These are phyloP conservation scores for Amaranthus palmeri DNA, from an alignment of 148 eudicot species.

Conservation along the genomic window DNA sequence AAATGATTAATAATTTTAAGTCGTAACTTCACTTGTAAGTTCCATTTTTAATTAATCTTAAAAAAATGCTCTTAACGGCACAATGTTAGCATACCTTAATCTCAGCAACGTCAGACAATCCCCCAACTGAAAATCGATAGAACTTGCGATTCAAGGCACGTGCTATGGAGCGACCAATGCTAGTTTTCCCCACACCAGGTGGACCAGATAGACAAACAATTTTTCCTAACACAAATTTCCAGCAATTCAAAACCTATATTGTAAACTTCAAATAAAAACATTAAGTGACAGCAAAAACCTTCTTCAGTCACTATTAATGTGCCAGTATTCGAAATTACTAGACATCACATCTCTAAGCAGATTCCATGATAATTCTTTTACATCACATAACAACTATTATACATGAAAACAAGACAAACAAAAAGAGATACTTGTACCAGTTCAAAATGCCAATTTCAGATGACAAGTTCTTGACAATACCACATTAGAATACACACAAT, in stretches of 20 bases:
- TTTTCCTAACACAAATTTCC: conserved; percentile 48
- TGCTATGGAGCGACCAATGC: conserved; percentile 98
- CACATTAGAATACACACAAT: background rate
- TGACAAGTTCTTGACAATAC: background rate
- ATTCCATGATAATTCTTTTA: background rate
- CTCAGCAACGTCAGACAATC: conserved; percentile 98
- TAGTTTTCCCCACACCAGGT: conserved; percentile 98
- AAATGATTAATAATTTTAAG: background rate
- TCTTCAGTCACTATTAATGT: background rate
- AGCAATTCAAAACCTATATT: background rate
- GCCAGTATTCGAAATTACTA: background rate
- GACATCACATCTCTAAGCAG: background rate
- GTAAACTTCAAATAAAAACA: background rate
- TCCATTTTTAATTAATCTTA: background rate
- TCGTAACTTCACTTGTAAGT: too few relatives aligned
- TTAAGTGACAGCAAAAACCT: background rate
- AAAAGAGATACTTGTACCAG: background rate
- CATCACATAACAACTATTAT: background rate
- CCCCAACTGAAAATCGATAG: conserved; percentile 97
- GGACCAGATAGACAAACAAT: conserved; percentile 95
- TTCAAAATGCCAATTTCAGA: background rate
- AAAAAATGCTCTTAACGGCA: background rate
- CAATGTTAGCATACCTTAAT: conserved; percentile 56
- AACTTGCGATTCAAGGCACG: conserved; percentile 96
- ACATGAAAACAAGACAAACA: background rate